These are phyloP conservation scores for Epichloe baconii DNA, from an alignment of 2,329 filamentous ascomycete species.

Conservation along the genomic window DNA sequence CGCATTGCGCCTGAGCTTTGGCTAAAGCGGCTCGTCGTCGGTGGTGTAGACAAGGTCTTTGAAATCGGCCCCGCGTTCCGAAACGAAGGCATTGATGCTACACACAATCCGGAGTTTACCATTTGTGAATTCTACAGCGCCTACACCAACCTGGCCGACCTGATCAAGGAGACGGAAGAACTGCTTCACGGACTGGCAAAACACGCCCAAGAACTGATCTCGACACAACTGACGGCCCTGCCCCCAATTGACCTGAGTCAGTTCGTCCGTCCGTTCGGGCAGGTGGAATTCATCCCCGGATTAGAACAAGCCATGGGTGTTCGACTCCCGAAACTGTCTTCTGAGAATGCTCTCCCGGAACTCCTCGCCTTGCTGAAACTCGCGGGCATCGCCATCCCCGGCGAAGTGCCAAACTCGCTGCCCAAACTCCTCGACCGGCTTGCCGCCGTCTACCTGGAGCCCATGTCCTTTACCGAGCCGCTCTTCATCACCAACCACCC, in stretches of 20 bases:
- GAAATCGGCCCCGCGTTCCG: constrained; percentile 88
- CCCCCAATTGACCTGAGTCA: constrained; percentile 33
- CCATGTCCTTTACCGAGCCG: constrained; percentile 51
- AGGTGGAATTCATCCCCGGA: constrained; percentile 70
- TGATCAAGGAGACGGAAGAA: constrained; percentile 64
- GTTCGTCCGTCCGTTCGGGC: constrained; percentile 43
- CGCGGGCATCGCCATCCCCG: constrained; percentile 50
- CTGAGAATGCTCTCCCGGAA: constrained; percentile 41
- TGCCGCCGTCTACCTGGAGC: constrained; percentile 64
- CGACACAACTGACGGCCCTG: constrained; percentile 31
- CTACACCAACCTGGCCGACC: constrained; percentile 60
- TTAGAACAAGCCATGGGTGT: constrained; percentile 57
- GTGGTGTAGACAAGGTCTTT: constrained; percentile 78
- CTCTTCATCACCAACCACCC: constrained; percentile 87
- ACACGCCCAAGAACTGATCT: constrained; percentile 34
- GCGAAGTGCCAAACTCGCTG: constrained; percentile 46
- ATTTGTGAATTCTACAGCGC: constrained; percentile 96
- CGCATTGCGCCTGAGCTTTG: constrained; percentile 90
- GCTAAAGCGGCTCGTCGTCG: constrained; percentile 83
- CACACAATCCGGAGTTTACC: constrained; percentile 94
- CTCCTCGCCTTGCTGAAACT: constrained; percentile 42
- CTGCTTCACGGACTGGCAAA: constrained; percentile 49
- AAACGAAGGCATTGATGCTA: constrained; percentile 83
- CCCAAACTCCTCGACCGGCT: constrained; percentile 68
- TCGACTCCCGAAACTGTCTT: constrained; percentile 49